Percentiles rank a stretch among this genome's conserved stretches.
phyloP scores from a whole-genome alignment of 257 asterid genomes.

The Verbascum thapsus region DNA sequence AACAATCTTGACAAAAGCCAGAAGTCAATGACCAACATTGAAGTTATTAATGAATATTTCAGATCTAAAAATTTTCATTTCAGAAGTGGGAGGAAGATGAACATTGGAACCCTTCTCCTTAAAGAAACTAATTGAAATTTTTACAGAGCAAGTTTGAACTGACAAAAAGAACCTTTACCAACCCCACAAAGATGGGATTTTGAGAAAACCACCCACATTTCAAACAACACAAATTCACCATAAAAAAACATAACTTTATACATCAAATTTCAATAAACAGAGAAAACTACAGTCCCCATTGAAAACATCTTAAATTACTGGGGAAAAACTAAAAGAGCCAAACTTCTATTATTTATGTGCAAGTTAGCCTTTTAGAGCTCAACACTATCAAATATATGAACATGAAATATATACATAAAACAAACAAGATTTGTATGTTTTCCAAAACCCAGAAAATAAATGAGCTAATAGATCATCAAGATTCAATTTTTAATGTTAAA shows the following conservation, averaged over 20 bases:
- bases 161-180: constrained; percentile 22
- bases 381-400: neutral
- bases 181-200: constrained; percentile 20
- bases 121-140: constrained; percentile 26
- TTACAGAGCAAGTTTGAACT: constrained; percentile 22
- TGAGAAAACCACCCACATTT: constrained; percentile 21
- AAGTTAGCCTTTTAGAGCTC: neutral
- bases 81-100: constrained; percentile 6
- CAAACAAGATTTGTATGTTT: no score
- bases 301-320: constrained; percentile 9
- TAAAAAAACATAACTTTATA: constrained; percentile 1
- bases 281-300: constrained; percentile 8
- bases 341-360: no score
- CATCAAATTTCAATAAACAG: neutral
- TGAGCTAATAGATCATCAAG: constrained; percentile 16
- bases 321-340: neutral
- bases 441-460: neutral
- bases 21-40: no score
- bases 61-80: constrained; percentile 38
- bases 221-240: constrained; percentile 13
- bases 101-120: constrained; percentile 27
- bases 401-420: constrained; percentile 17
- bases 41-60: constrained; percentile 17
- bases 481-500: constrained; percentile 5
- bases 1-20: no score